phyloP scores from a whole-genome alignment of 139 green algal species.

The Edaphochlamys debaryana region DNA sequence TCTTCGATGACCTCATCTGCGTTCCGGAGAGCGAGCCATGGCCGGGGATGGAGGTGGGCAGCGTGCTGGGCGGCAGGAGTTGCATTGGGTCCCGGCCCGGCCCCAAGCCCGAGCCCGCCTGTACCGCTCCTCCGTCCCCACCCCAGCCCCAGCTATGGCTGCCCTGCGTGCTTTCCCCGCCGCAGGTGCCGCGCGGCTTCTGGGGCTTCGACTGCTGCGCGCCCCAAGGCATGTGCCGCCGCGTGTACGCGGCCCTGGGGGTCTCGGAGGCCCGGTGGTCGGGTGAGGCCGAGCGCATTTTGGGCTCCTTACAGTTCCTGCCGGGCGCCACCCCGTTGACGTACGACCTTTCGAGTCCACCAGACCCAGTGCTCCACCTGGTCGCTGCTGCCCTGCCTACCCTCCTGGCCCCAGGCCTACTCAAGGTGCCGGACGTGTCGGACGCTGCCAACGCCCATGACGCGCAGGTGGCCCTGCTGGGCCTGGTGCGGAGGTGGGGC shows the following conservation, averaged over 20 bases:
- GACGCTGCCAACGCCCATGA: slow-evolving; percentile 18
- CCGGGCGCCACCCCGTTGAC: no score
- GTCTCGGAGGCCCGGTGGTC: slow-evolving; percentile 44
- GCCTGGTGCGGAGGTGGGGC: slow-evolving; percentile 54
- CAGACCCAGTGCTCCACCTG: background rate
- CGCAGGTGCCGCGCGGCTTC: slow-evolving; percentile 55
- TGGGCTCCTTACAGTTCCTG: no score
- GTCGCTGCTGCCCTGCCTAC: background rate
- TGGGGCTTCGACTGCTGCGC: slow-evolving; percentile 77
- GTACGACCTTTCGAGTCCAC: no score
- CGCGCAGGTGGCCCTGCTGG: slow-evolving; percentile 49
- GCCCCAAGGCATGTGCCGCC: slow-evolving; percentile 57
- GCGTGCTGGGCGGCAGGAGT: no score
- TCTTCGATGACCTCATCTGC: slow-evolving; percentile 54
- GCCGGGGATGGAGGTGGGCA: slow-evolving; percentile 20
- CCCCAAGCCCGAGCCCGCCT: no score
- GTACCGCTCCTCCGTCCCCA: no score
- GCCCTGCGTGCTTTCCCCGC: no score
- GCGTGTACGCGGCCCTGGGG: slow-evolving; percentile 53
- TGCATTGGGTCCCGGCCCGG: background rate
- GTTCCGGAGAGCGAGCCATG: slow-evolving; percentile 15
- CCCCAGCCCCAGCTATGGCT: no score
- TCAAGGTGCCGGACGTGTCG: slow-evolving; percentile 60
- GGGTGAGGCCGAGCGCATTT: background rate
- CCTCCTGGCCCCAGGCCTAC: slow-evolving; percentile 37